These are phyloP conservation scores for Paxillus rubicundulus DNA, from an alignment of 768 basidiomycete genomes.

Conservation along the genomic window DNA sequence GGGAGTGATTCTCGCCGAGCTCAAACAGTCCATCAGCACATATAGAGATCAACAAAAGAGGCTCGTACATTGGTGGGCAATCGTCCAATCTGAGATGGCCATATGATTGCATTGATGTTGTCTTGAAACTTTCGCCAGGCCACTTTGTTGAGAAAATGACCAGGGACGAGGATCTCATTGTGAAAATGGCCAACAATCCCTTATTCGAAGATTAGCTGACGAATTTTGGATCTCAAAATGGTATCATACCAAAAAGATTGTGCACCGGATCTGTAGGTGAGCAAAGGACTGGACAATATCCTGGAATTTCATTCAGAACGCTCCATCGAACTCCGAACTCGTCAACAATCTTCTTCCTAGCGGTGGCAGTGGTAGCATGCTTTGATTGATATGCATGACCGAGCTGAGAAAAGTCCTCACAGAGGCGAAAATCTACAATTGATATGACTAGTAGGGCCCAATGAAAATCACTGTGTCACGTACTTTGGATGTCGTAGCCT, in stretches of 20 bases:
- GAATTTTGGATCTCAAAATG: too few relatives aligned
- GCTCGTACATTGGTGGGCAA: slow-evolving; percentile 32
- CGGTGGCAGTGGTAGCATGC: too few relatives aligned
- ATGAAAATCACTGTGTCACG: neutral
- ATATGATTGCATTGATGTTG: slow-evolving; percentile 24
- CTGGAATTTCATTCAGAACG: slow-evolving; percentile 23
- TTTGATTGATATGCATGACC: too few relatives aligned
- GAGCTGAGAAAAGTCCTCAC: too few relatives aligned
- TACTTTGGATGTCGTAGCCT: slow-evolving; percentile 9
- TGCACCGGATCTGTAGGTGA: slow-evolving; percentile 34
- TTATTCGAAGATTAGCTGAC: too few relatives aligned
- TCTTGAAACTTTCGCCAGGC: slow-evolving; percentile 25
- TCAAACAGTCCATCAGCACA: too few relatives aligned
- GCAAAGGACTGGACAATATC: slow-evolving; percentile 26
- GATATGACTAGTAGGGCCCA: slow-evolving; percentile 2
- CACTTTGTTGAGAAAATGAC: slow-evolving; percentile 24
- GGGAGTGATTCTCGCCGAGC: too few relatives aligned
- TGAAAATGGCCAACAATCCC: too few relatives aligned
- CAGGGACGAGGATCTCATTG: slow-evolving; percentile 17
- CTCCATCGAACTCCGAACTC: slow-evolving; percentile 21
- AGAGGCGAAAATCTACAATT: neutral
- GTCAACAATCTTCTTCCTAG: too few relatives aligned
- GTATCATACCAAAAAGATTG: slow-evolving; percentile 22
- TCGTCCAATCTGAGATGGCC: slow-evolving; percentile 31
- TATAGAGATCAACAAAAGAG: too few relatives aligned